phyloP scores from a whole-genome alignment of 2,329 filamentous ascomycete species.

The Fusarium compactum region DNA sequence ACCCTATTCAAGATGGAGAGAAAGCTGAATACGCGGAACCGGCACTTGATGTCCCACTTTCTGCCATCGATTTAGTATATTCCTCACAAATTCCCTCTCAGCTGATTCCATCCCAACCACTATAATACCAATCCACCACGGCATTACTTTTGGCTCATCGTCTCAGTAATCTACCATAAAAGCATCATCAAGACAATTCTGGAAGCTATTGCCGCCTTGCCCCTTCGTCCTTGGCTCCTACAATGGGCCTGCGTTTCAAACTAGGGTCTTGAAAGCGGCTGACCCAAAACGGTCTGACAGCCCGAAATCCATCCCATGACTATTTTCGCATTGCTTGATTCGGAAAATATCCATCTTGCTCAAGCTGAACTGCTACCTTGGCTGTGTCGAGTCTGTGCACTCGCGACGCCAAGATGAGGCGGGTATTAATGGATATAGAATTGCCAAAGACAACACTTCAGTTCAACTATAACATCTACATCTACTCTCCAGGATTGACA shows the following conservation, averaged over 20 bases:
- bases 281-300: neutral
- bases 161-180: rapidly evolving
- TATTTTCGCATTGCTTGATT: constrained; percentile 11
- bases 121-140: no score
- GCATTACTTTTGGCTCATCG: neutral
- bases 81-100: no score
- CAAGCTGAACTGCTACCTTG: constrained; percentile 4
- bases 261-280: neutral
- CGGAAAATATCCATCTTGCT: neutral
- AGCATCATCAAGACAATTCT: neutral
- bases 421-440: neutral
- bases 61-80: no score
- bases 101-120: no score
- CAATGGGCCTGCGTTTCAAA: neutral
- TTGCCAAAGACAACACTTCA: neutral
- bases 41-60: neutral
- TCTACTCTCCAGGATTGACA: no score
- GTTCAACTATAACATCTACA: no score
- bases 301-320: neutral
- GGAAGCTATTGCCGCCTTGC: neutral
- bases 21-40: no score
- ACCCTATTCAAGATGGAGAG: neutral
- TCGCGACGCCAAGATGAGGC: neutral
- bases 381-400: constrained; percentile 13
- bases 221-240: neutral